A percentile compares a stretch with the other conserved stretches of the same genome.
Evolutionary conservation across 2,329 filamentous ascomycete species (phyloP).

Genomic region (Dactylonectria macrodidyma): DNA sequence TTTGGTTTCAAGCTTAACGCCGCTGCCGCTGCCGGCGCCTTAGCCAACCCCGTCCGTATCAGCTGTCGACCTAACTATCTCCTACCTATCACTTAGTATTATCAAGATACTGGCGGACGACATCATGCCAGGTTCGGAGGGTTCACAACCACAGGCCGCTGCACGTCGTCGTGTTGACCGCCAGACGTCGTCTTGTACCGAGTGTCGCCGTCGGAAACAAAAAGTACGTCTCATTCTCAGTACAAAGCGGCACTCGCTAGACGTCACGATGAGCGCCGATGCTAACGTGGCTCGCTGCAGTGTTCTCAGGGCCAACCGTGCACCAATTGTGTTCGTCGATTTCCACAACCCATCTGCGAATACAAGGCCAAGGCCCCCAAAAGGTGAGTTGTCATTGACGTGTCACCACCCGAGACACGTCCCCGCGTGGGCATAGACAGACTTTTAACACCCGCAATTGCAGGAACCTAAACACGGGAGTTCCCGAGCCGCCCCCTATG

Average conservation of each 20-base stretch:
- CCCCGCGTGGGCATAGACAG: neutral
- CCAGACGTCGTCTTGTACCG: constrained; percentile 62
- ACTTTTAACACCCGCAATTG: constrained; percentile 7
- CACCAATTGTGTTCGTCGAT: constrained; percentile 67
- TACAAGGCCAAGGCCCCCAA: constrained; percentile 55
- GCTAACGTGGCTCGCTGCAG: constrained; percentile 50
- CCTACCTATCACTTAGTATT: neutral
- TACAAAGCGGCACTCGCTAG: neutral
- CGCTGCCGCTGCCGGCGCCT: constrained; percentile 7
- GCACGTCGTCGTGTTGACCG: constrained; percentile 42
- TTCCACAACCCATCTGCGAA: constrained; percentile 66
- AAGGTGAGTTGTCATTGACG: constrained; percentile 30
- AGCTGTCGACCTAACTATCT: neutral
- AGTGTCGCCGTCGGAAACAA: constrained; percentile 67
- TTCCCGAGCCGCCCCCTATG: constrained; percentile 33
- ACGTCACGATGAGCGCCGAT: neutral
- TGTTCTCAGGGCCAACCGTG: constrained; percentile 70
- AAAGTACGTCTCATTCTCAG: constrained; percentile 54
- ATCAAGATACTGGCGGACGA: constrained; percentile 27
- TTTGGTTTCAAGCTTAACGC: constrained; percentile 28
- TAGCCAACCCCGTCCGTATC: constrained; percentile 5
- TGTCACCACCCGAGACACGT: too few species aligned
- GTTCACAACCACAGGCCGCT: constrained; percentile 39
- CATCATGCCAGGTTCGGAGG: constrained; percentile 38
- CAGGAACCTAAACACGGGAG: constrained; percentile 25